phyloP scores from a whole-genome alignment of 306 rosid species.

The Prunus padus region DNA sequence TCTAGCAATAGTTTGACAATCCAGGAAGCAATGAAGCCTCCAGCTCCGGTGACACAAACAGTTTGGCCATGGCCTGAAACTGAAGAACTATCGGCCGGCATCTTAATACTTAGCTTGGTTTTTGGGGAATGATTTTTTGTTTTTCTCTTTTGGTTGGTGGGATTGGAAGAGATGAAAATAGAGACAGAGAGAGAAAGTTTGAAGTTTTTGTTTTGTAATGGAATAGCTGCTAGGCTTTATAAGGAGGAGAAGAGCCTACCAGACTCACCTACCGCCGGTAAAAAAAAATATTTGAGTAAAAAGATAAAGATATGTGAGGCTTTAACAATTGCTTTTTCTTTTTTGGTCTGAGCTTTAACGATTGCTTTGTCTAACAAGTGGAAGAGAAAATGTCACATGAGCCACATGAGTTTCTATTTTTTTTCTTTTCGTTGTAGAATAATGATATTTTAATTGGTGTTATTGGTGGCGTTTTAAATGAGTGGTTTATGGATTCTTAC shows the following conservation, averaged over 20 bases:
- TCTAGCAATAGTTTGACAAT: slow-evolving; percentile 66
- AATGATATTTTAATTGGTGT: background rate
- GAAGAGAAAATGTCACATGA: background rate
- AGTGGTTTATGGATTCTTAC: background rate
- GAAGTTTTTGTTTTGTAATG: background rate
- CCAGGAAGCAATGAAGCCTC: slow-evolving; percentile 97
- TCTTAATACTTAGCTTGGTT: slow-evolving; percentile 9
- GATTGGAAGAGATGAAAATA: background rate
- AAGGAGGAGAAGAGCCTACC: background rate
- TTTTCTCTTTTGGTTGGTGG: background rate
- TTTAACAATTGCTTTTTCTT: background rate
- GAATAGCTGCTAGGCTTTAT: slow-evolving; percentile 20
- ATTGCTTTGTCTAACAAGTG: background rate
- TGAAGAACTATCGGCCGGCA: slow-evolving; percentile 40
- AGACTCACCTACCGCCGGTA: slow-evolving; percentile 33
- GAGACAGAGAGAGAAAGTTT: background rate
- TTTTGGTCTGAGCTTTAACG: background rate
- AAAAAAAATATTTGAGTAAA: background rate
- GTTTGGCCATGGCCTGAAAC: slow-evolving; percentile 43
- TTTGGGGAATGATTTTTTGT: background rate
- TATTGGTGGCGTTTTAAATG: background rate
- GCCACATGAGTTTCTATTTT: background rate
- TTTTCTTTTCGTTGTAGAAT: background rate
- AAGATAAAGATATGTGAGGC: background rate
- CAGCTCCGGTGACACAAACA: slow-evolving; percentile 93